Conservation (phyloP, 371 early-diverging fungal species). For the Fennellomyces sp. region DNA sequence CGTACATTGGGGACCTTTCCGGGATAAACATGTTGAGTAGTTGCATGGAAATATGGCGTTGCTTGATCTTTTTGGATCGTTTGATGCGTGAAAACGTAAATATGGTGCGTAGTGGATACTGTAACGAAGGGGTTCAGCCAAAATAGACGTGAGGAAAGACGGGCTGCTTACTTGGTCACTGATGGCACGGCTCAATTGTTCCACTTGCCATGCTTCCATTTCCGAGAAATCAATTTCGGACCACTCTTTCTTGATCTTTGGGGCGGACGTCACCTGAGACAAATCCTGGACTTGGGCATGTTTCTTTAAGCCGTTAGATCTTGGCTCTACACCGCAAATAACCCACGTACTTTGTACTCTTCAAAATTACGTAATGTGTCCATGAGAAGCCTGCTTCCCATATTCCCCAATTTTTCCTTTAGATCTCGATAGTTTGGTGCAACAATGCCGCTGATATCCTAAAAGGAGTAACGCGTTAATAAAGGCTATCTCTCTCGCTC, state of each 20-base stretch:
- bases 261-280: slow-evolving; percentile 70
- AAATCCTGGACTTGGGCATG: slow-evolving; percentile 69
- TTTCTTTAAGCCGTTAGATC: too few relatives aligned
- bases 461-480: background rate
- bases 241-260: slow-evolving; percentile 66
- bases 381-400: slow-evolving; percentile 70
- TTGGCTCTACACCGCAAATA: too few relatives aligned
- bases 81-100: slow-evolving; percentile 29
- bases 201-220: slow-evolving; percentile 66
- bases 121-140: background rate
- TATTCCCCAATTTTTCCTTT: slow-evolving; percentile 48
- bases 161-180: slow-evolving; percentile 66
- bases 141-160: slow-evolving; percentile 1
- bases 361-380: slow-evolving; percentile 67
- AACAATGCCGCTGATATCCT: background rate
- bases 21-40: slow-evolving; percentile 30
- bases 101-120: slow-evolving; percentile 39
- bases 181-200: slow-evolving; percentile 73
- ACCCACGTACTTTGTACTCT: slow-evolving; percentile 37
- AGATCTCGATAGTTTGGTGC: slow-evolving; percentile 28
- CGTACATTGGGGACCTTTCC: slow-evolving; percentile 12
- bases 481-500: background rate
- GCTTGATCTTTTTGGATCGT: slow-evolving; percentile 20
- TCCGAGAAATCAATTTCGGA: slow-evolving; percentile 63
- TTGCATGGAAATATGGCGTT: slow-evolving; percentile 20